Evolutionary conservation across 2,329 filamentous ascomycete genomes (phyloP).

Genomic region (Paecilomyces sp.): DNA sequence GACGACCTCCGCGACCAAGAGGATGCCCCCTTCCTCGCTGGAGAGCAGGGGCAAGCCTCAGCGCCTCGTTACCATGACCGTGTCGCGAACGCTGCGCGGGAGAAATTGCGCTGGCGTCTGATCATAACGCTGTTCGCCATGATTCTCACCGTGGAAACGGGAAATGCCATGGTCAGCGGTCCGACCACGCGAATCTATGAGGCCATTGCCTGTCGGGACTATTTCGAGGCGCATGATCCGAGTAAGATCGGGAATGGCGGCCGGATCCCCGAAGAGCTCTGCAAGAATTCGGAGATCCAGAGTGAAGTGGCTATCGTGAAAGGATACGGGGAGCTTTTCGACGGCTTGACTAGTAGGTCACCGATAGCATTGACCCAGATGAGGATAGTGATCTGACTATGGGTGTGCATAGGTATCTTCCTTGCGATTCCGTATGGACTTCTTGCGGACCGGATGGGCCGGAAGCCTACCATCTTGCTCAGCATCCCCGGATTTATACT

Average conservation of each 20-base stretch:
- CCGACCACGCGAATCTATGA: slow-evolving; percentile 44
- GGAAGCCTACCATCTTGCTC: slow-evolving; percentile 39
- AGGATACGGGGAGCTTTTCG: slow-evolving; percentile 44
- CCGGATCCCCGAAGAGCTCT: slow-evolving; percentile 40
- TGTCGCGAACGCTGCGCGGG: slow-evolving; percentile 3
- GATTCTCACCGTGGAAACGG: slow-evolving; percentile 38
- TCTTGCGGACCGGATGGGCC: slow-evolving; percentile 41
- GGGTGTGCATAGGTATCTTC: slow-evolving; percentile 28
- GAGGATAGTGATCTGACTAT: slow-evolving; percentile 5
- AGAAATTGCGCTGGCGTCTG: slow-evolving; percentile 27
- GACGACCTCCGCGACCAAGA: slow-evolving; percentile 20
- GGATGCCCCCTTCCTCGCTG: slow-evolving; percentile 22
- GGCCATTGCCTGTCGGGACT: slow-evolving; percentile 40
- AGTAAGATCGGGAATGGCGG: slow-evolving; percentile 36
- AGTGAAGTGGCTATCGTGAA: slow-evolving; percentile 44
- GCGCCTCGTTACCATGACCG: slow-evolving; percentile 8
- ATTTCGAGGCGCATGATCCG: slow-evolving; percentile 36
- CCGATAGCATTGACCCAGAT: neutral
- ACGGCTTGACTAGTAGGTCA: slow-evolving; percentile 33
- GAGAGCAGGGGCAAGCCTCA: neutral
- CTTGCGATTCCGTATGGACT: slow-evolving; percentile 44
- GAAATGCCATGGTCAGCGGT: slow-evolving; percentile 36
- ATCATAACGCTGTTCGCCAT: slow-evolving; percentile 37
- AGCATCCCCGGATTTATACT: slow-evolving; percentile 35
- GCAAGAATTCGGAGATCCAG: slow-evolving; percentile 44